A percentile compares a stretch with the other conserved stretches of the same genome.
phyloP scores from a whole-genome alignment of 345 rosid genomes.

The Brassica carinata region DNA sequence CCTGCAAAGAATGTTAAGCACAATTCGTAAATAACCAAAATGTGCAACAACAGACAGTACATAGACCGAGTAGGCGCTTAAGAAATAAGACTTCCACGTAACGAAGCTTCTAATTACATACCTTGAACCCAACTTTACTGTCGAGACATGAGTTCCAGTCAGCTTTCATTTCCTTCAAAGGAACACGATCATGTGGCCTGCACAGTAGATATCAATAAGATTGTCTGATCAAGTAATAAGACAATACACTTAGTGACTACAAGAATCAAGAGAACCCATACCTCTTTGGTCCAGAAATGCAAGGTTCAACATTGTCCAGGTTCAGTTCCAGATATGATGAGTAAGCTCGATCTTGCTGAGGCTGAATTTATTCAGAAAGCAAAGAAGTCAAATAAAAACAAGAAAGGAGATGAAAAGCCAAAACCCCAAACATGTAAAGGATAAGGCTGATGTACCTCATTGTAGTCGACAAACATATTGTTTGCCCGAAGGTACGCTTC shows the following conservation, averaged over 20 bases:
- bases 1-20: slow-evolving; percentile 47
- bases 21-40: not conserved
- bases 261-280: slow-evolving; percentile 34
- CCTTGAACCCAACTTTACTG: slow-evolving; percentile 90
- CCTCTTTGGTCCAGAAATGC: slow-evolving; percentile 95
- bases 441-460: slow-evolving; percentile 56
- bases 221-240: not conserved
- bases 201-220: slow-evolving; percentile 26
- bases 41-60: slow-evolving; percentile 14
- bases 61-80: not conserved
- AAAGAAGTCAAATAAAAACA: slow-evolving; percentile 11
- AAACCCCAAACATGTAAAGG: not conserved
- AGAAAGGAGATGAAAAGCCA: not conserved
- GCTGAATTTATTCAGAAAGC: slow-evolving; percentile 28
- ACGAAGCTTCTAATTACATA: slow-evolving; percentile 27
- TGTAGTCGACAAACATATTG: slow-evolving; percentile 90
- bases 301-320: slow-evolving; percentile 84
- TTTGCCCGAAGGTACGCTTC: slow-evolving; percentile 87
- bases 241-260: not conserved
- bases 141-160: slow-evolving; percentile 93
- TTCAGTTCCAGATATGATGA: slow-evolving; percentile 73
- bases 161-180: slow-evolving; percentile 86
- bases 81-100: slow-evolving; percentile 2
- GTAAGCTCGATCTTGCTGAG: slow-evolving; percentile 43
- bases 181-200: slow-evolving; percentile 96